These are phyloP conservation scores for Lichtheimia corymbifera DNA, from an alignment of 371 early-diverging fungal species.

Conservation along the genomic window DNA sequence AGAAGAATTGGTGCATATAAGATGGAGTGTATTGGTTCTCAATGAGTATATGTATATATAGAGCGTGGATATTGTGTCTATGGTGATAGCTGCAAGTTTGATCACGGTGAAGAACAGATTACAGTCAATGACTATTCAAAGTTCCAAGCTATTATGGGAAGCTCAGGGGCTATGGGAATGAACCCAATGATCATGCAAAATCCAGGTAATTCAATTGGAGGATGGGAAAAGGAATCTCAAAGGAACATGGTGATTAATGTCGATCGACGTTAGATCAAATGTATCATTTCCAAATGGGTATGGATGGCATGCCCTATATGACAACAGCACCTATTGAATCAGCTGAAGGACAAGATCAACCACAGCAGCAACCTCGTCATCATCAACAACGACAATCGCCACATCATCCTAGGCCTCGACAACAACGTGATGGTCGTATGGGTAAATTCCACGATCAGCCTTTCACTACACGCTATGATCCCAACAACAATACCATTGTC, in stretches of 20 bases:
- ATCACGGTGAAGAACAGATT: slow-evolving; percentile 77
- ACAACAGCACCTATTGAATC: not conserved
- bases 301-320: not conserved
- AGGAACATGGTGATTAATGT: too few species aligned
- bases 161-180: slow-evolving; percentile 1
- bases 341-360: slow-evolving; percentile 2
- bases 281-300: slow-evolving; percentile 4
- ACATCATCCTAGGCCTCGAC: not conserved
- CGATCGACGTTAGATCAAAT: not conserved
- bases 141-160: slow-evolving; percentile 5
- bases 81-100: slow-evolving; percentile 79
- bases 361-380: not conserved
- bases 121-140: slow-evolving; percentile 56
- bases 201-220: not conserved
- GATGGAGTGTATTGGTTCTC: too few species aligned
- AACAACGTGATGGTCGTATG: not conserved
- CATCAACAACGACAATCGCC: not conserved
- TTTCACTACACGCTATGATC: slow-evolving; percentile 23
- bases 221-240: not conserved
- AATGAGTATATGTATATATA: slow-evolving; percentile 8
- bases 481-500: slow-evolving; percentile 52
- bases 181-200: slow-evolving; percentile 8
- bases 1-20: not conserved
- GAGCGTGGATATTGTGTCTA: slow-evolving; percentile 78
- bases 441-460: slow-evolving; percentile 10